Base-by-base conservation (phyloP, 306 rosid genomes). In the Casuarina equisetifolia region DNA sequence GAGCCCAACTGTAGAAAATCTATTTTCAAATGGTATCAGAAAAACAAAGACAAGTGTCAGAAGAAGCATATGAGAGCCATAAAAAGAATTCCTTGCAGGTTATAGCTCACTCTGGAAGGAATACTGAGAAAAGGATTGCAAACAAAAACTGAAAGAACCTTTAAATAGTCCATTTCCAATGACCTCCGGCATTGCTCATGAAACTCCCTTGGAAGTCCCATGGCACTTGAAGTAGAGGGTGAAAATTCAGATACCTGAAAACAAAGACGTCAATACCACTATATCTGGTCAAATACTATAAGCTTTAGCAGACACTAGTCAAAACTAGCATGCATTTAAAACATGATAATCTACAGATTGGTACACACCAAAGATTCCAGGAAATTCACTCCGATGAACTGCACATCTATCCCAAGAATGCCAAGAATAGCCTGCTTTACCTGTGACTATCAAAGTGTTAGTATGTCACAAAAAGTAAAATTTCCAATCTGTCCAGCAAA, bases 151-250 rank as follows among this genome's bases (percentile, higher is more conserved):
- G 10, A 77, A 80, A 83, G 83, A 81, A 94, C 98, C 97, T 95
- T 92, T 76, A 95, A 75, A 81, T 89, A 86, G 71, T 89, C 89
- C 78, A 58, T 80, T 88, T 91, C 97, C 74, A 95, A 85, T 64
- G 97, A 90, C 81, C 82, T 92, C 84, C 91, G 86, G 82, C 98
- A 95, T 77, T 88, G 93, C 86, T 92, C 97, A 88, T 95, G 98
- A 86, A 92, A 92, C 86, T 95, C 98, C 87, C 92, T 88, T 3
- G 98, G 97, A 91, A 95, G 97, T 74, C 96, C 93, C 96, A 95
- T 89, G 16, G 84, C 89, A 88, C 96, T 95, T 76, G 98, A 91
- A 63, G 98, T 95, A 81, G 92, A 88, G 17, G 97, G 98, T 79
- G 96, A 91, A 95, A 95, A 95, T 84, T 95, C 98, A 1, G 97